Evolutionary conservation across 2,329 filamentous ascomycete species (phyloP), one percentile per base, ranked within the genome.

Genomic region (Ilyonectria destructans): DNA sequence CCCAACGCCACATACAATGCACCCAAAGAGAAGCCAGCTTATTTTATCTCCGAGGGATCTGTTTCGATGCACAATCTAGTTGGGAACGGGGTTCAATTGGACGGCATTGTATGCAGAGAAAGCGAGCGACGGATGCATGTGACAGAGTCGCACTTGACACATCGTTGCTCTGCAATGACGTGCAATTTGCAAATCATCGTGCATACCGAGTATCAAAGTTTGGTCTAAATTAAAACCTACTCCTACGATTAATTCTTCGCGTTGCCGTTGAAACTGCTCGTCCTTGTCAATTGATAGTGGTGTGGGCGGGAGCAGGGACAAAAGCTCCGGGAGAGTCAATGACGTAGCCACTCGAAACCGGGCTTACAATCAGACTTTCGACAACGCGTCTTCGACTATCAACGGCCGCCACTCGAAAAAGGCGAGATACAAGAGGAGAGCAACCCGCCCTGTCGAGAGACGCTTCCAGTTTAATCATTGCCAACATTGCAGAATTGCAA

Each of bases 281-380:
- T 29, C n/a, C 0, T 33, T 17, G 3, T n/a, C 26, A 23, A 40
- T 33, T n/a, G 48, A 31, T 23, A 15, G 23, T 19, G 48, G 48
- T 31, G 48, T 31, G 26, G 26, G 48, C 29, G 48, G 13, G 15
- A 51, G 48, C 35, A 51, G 61, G 61, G 58, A 56, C 35, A 43
- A 52, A 64, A 51, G 40, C 46, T 58, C 61, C 54, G 61, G 13
- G 17, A 13, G 61, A 64, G 26, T 64, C 61, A 58, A 64, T 64
- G 61, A 63, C 61, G 61, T 63, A 57, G 61, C 43, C 33, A 51
- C 60, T 52, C 17, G 7, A 26, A 51, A 31, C 23, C 26, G 43
- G 35, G 31, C 40, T 49, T 49, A 29, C 40, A 58, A n/a, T 23
- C 40, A 64, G 43, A 49, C 55, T 33, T 33, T 31, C 43, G 51